Evolutionary conservation across 306 rosid species (phyloP).

Genomic region (Castanopsis chinensis): DNA sequence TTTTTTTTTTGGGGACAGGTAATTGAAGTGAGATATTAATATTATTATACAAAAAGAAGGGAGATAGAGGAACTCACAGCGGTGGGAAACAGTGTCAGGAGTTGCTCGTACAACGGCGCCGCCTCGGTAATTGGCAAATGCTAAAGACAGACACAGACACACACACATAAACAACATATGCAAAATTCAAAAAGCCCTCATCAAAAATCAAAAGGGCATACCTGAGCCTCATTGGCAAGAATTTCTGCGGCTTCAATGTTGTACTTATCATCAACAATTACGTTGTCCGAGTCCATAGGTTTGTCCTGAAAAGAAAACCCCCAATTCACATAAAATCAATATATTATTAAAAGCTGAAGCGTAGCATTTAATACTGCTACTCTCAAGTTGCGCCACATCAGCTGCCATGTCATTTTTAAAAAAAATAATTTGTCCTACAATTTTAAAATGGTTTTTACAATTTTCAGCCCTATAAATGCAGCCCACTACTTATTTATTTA

Average conservation of each 20-base stretch:
- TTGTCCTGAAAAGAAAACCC: constrained; percentile 35
- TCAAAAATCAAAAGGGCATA: constrained; percentile 5
- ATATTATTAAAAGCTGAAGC: no score
- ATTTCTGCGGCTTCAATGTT: constrained; percentile 62
- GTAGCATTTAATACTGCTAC: no score
- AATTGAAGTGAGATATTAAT: background rate
- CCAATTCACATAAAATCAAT: no score
- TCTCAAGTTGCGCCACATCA: no score
- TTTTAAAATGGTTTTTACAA: no score
- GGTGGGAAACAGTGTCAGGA: constrained; percentile 72
- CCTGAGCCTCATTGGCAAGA: constrained; percentile 77
- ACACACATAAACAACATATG: background rate
- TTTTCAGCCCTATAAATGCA: no score
- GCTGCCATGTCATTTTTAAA: no score
- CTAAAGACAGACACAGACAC: constrained; percentile 34
- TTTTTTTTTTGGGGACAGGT: no score
- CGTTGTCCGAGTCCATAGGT: background rate
- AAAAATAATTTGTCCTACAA: no score
- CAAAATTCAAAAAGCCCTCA: background rate
- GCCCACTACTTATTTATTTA: no score
- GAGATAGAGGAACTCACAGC: constrained; percentile 55
- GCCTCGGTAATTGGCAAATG: constrained; percentile 84
- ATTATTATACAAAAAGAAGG: constrained; percentile 2
- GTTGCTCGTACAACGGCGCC: constrained; percentile 75
- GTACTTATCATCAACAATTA: constrained; percentile 47